phyloP scores from a whole-genome alignment of 2,329 filamentous ascomycete species.

The Akanthomyces lecanii region DNA sequence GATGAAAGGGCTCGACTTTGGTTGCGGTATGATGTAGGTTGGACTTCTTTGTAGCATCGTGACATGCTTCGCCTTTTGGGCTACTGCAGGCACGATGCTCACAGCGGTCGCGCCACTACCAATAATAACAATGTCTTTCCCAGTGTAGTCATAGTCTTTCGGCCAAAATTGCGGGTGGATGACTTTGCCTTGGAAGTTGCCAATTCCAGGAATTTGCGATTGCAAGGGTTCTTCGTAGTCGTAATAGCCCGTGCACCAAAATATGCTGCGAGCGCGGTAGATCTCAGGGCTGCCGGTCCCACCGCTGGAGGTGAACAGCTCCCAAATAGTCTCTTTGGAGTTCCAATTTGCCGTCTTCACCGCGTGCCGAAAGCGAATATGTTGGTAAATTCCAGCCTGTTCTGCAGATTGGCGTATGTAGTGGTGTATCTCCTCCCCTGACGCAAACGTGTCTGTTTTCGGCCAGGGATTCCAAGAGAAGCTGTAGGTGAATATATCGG shows the following conservation, averaged over 20 bases:
- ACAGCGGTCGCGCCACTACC: conserved; percentile 77
- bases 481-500: too few species aligned
- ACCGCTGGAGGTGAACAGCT: too few species aligned
- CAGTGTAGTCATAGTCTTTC: conserved; percentile 57
- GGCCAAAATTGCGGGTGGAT: conserved; percentile 78
- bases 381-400: too few species aligned
- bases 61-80: conserved; percentile 59
- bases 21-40: too few species aligned
- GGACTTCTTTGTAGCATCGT: conserved; percentile 69
- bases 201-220: conserved; percentile 60
- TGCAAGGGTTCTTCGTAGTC: conserved; percentile 62
- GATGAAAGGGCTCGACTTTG: too few species aligned
- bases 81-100: conserved; percentile 68
- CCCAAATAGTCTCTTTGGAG: too few species aligned
- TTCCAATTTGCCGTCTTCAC: too few species aligned
- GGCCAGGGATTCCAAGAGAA: too few species aligned
- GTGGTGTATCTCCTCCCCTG: too few species aligned
- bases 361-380: too few species aligned
- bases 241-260: conserved; percentile 66
- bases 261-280: conserved; percentile 40
- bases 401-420: too few species aligned
- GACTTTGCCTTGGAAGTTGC: conserved; percentile 59
- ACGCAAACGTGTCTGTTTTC: too few species aligned
- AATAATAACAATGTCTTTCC: conserved; percentile 67
- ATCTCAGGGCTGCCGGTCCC: neutral